Conservation (phyloP, 139 green algal genomes). For the Chlamydomonas asymmetrica region DNA sequence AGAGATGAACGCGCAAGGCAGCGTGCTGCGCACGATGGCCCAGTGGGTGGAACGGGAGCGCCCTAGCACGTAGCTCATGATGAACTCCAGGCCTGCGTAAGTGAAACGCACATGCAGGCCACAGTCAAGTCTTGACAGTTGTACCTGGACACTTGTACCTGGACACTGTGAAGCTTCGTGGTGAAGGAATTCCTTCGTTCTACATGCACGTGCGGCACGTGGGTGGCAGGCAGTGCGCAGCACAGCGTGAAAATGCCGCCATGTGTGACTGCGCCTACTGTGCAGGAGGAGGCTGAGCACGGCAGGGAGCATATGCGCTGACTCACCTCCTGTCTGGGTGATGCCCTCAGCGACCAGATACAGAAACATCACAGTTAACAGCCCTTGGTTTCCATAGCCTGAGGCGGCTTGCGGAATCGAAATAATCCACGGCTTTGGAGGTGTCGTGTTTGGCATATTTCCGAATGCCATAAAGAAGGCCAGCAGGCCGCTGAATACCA, state of each 20-base stretch:
- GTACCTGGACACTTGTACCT: background rate
- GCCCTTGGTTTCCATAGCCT: constrained; percentile 17
- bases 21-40: constrained; percentile 20
- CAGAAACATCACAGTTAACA: constrained; percentile 16
- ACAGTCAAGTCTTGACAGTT: no score
- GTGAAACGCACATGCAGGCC: background rate
- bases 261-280: background rate
- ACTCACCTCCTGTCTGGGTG: constrained; percentile 22
- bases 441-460: no score
- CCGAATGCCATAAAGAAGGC: constrained; percentile 7
- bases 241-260: background rate
- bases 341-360: constrained; percentile 23
- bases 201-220: no score
- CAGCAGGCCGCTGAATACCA: constrained; percentile 8
- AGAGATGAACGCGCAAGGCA: constrained; percentile 49
- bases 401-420: background rate
- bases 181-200: no score
- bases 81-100: constrained; percentile 16
- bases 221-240: background rate
- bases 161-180: background rate
- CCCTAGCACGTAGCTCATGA: constrained; percentile 24
- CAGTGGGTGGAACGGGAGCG: constrained; percentile 26
- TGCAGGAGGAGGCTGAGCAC: background rate
- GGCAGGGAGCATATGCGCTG: background rate
- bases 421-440: no score